A percentile compares a stretch with the other conserved stretches of the same genome.
Conservation (phyloP, 495 filamentous ascomycete species). For the Amorphotheca resinae region DNA sequence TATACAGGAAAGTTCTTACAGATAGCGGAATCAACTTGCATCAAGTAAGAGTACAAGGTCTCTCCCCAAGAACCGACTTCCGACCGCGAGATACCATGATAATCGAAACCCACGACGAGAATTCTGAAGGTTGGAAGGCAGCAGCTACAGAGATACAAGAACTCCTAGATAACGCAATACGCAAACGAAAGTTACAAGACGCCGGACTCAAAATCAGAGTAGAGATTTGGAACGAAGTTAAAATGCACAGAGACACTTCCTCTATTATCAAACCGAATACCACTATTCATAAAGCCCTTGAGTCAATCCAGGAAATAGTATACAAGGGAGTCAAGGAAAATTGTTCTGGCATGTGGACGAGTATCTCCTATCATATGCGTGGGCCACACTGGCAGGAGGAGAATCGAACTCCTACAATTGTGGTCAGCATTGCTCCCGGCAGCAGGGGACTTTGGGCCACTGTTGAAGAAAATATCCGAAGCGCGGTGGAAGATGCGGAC, state of each 20-base stretch:
- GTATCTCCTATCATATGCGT: neutral
- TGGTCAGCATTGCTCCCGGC: neutral
- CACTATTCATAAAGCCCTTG: neutral
- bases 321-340: neutral
- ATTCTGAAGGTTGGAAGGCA: neutral
- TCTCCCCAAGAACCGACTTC: neutral
- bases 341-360: neutral
- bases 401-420: neutral
- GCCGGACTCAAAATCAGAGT: neutral
- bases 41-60: neutral
- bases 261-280: neutral
- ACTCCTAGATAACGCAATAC: neutral
- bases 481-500: neutral
- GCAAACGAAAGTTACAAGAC: neutral
- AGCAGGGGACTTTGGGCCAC: neutral
- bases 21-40: neutral
- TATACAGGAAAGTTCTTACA: neutral
- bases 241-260: neutral
- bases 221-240: neutral
- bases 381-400: neutral
- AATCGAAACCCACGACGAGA: neutral
- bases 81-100: neutral
- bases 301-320: neutral
- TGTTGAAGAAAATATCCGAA: neutral
- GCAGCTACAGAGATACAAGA: neutral